These are phyloP conservation scores for Petrea volubilis DNA, from an alignment of 257 asterid species.

Conservation along the genomic window DNA sequence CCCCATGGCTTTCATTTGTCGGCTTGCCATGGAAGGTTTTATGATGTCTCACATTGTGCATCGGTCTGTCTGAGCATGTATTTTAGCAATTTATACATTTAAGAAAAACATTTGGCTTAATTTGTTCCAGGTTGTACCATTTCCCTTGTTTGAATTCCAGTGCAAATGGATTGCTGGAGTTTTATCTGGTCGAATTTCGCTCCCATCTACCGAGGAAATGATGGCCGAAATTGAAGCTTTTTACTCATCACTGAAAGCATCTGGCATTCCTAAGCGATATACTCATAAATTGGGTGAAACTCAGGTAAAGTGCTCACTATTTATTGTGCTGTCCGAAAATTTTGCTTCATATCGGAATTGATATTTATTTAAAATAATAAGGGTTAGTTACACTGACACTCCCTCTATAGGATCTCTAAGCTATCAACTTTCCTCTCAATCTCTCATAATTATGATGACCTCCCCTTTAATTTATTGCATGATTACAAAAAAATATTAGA, in stretches of 20 bases:
- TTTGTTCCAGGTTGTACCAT: conserved; percentile 73
- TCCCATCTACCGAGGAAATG: conserved; percentile 73
- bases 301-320: conserved; percentile 52
- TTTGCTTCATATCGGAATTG: background rate
- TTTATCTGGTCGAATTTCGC: conserved; percentile 69
- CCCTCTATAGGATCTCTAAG: no score
- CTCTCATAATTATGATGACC: no score
- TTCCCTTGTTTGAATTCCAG: conserved; percentile 77
- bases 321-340: background rate
- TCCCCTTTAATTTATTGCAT: no score
- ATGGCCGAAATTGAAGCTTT: conserved; percentile 60
- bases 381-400: no score
- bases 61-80: background rate
- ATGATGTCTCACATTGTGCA: background rate
- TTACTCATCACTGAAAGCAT: conserved; percentile 60
- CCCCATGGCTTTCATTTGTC: conserved; percentile 86
- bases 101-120: background rate
- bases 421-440: no score
- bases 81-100: background rate
- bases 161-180: conserved; percentile 88
- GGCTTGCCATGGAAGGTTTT: conserved; percentile 97
- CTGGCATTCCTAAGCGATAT: conserved; percentile 67
- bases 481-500: no score
- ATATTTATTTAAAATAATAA: background rate
- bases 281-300: conserved; percentile 62